Evolutionary conservation across 306 rosid species (phyloP), one percentile per base, ranked within the genome.

Genomic region (Casuarina equisetifolia): DNA sequence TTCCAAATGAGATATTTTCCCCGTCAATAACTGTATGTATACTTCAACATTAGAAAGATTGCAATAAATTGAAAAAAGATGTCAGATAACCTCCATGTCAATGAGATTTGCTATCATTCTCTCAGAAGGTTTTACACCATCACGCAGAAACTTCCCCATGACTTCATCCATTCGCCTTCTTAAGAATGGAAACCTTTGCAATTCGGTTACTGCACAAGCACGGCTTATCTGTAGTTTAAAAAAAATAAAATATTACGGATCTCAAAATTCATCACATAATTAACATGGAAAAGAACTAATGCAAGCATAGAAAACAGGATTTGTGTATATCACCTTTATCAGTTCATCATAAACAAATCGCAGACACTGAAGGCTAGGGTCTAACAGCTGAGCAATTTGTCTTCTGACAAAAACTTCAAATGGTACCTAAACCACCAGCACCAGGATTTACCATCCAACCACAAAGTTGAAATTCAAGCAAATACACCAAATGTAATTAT

Each of bases 281-380:
- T 66, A 40, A 42, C 71, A 66, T 5, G 39, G 36, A 64, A 66
- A 6, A 20, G 50, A 66, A 66, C 32, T 66, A 25, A 40, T n/a
- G 42, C 1, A 49, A 66, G 32, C 6, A 58, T 17, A 66, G 32
- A 20, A n/a, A 40, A 35, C 71, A 40, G 10, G 19, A 66, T 25
- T 40, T 17, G 49, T 66, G n/a, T n/a, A 42, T 2, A 42, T 59
- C 75, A 86, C 89, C 87, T 78, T 73, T 40, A 78, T 67, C 61
- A 86, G 77, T 72, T 86, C 89, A 44, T 81, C 83, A 19, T 81
- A 81, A 81, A 83, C 82, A 76, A 83, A 81, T 50, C 46, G 74
- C 49, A 82, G 80, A 76, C 89, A 86, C 72, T 86, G 89, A 73
- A 78, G 81, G 78, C 89, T 81, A 11, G 89, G 89, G 73, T 83